These are phyloP conservation scores for Chaetomium cochliodes DNA, from an alignment of 495 filamentous ascomycete genomes.

Conservation along the genomic window DNA sequence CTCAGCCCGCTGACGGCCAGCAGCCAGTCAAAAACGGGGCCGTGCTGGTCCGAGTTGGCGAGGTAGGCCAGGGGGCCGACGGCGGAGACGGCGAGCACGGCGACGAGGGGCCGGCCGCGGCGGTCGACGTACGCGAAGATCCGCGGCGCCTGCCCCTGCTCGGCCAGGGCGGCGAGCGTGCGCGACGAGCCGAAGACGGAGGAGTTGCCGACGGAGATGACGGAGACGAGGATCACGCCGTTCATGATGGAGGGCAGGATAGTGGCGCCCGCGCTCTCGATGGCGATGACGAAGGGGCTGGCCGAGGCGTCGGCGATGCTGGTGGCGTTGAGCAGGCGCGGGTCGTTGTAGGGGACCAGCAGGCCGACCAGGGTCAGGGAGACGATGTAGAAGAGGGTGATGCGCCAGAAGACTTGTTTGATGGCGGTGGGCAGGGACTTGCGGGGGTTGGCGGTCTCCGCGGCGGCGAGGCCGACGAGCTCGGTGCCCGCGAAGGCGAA, in stretches of 20 bases:
- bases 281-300: slow-evolving; percentile 88
- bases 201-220: slow-evolving; percentile 85
- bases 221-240: slow-evolving; percentile 84
- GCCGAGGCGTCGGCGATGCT: slow-evolving; percentile 65
- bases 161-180: slow-evolving; percentile 81
- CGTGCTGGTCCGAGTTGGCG: slow-evolving; percentile 60
- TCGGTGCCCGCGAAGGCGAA: slow-evolving; percentile 94
- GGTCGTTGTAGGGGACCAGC: slow-evolving; percentile 68
- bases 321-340: slow-evolving; percentile 53
- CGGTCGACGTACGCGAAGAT: slow-evolving; percentile 81
- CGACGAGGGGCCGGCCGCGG: slow-evolving; percentile 72
- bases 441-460: slow-evolving; percentile 83
- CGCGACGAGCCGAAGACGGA: slow-evolving; percentile 85
- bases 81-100: slow-evolving; percentile 64
- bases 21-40: slow-evolving; percentile 78
- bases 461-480: slow-evolving; percentile 84
- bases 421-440: slow-evolving; percentile 83
- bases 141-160: slow-evolving; percentile 74
- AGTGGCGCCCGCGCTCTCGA: slow-evolving; percentile 71
- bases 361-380: slow-evolving; percentile 72
- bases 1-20: slow-evolving; percentile 84
- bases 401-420: slow-evolving; percentile 97
- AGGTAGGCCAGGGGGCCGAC: slow-evolving; percentile 80
- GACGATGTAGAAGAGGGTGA: slow-evolving; percentile 82
- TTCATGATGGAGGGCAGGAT: slow-evolving; percentile 84